Evolutionary conservation across 192 early-diverging fungal species (phyloP), one percentile per base, ranked within the genome.

Genomic region (Gonapodya sp.): DNA sequence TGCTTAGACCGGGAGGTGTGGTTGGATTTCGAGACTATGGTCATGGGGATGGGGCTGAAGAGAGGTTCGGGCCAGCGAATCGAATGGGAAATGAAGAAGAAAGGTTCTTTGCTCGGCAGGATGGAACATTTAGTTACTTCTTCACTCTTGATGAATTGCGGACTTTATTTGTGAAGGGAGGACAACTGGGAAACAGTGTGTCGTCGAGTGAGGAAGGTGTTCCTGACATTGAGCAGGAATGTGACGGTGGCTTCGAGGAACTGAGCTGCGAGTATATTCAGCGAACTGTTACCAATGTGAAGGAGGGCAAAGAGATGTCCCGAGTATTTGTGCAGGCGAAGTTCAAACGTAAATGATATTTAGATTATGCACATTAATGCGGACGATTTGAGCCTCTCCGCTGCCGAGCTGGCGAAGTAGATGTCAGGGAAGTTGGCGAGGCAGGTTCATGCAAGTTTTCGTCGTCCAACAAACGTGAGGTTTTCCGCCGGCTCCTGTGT

Each of bases 11-110:
- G 8, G 46, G 46, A 64, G 46, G 8, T 24, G 46, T 64, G 24
- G 46, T 64, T 64, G 46, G 46, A 24, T 64, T 64, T 64, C 46
- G 46, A 64, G 46, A 64, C 46, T 64, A 64, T 64, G 46, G 46
- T 64, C 46, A 24, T 8, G 46, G 46, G 8, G 46, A 64, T 24
- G 46, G 46, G 46, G 46, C 46, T 16, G 46, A 64, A 64, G 46
- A 16, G 46, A 8, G 46, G 8, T 64, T 64, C 46, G 46, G 46
- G 46, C 8, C 46, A 24, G 46, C 8, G 46, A 64, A 64, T 24
- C 8, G 24, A 64, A 8, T 64, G 8, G 8, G 8, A 24, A 16
- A 16, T 8, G 46, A 64, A 24, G 46, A 64, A 16, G 46, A 8
- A 24, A 64, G 8, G 46, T 64, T 64, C 46, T 64, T 16, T 24